These are phyloP conservation scores for Lepiota venenata DNA, from an alignment of 768 basidiomycete species.

Conservation along the genomic window DNA sequence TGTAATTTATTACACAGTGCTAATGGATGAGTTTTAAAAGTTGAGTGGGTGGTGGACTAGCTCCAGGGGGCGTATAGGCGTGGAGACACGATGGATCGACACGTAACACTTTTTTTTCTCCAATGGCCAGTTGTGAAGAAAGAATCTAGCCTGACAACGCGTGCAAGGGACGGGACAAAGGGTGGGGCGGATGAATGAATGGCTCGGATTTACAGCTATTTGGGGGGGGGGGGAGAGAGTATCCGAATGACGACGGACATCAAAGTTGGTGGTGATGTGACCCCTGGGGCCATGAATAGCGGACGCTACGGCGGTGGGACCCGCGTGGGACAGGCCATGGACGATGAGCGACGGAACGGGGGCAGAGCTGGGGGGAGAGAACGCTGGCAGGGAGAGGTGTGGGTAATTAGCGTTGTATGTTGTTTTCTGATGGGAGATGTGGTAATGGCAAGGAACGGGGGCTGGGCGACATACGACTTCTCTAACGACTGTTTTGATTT, in stretches of 20 bases:
- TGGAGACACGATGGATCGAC: no score
- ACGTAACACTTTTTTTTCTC: no score
- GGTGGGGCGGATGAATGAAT: neutral
- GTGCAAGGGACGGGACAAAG: neutral
- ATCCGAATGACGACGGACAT: conserved; percentile 3
- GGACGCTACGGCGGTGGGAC: neutral
- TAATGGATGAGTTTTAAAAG: neutral
- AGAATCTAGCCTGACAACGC: no score
- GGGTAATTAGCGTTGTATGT: neutral
- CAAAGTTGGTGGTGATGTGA: conserved; percentile 8
- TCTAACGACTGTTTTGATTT: conserved; percentile 7
- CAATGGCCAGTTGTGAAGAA: no score
- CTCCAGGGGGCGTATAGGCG: neutral
- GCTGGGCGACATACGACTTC: neutral
- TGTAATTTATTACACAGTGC: neutral
- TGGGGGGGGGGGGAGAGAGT: neutral
- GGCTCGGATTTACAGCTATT: neutral
- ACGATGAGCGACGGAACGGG: no score
- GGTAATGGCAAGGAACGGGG: neutral
- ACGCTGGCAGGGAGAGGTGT: neutral
- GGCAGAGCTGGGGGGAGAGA: neutral
- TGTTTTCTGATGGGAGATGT: conserved; percentile 6
- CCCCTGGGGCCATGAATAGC: neutral
- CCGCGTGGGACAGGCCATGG: conserved; percentile 7
- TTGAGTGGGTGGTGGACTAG: neutral